Evolutionary conservation across 169 alveolate species (phyloP).

Genomic region (Plasmodium inui): DNA sequence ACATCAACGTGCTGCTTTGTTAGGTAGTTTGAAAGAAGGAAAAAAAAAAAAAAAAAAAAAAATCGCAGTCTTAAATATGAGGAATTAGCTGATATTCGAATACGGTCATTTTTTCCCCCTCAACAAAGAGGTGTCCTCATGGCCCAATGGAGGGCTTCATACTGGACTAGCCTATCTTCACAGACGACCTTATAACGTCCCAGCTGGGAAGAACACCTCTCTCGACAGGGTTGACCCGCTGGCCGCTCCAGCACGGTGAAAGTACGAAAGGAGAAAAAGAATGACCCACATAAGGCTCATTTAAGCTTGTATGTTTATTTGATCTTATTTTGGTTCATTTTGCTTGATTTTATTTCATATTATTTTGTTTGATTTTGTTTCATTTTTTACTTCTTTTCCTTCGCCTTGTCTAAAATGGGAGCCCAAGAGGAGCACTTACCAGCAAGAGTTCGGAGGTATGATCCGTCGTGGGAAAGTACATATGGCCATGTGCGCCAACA

Average conservation of each 20-base stretch:
- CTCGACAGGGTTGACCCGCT: not conserved
- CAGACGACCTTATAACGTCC: not conserved
- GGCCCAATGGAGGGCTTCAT: not conserved
- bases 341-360: not conserved
- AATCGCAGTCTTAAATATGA: not conserved
- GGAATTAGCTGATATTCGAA: not conserved
- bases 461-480: not conserved
- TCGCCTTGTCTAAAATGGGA: not conserved
- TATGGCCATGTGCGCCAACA: not conserved
- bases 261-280: not conserved
- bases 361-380: not conserved
- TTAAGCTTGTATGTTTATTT: not conserved
- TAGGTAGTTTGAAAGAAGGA: not conserved
- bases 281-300: not conserved
- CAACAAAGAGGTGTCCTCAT: not conserved
- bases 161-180: not conserved
- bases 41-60: conserved; percentile 16
- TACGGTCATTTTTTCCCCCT: not conserved
- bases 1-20: not conserved
- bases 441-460: not conserved
- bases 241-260: not conserved
- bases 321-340: not conserved
- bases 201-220: not conserved
- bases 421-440: not conserved
- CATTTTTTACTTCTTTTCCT: not conserved